Conservation (phyloP, 1,284 basidiomycete species). For the Moesziomyces globuligerus region DNA sequence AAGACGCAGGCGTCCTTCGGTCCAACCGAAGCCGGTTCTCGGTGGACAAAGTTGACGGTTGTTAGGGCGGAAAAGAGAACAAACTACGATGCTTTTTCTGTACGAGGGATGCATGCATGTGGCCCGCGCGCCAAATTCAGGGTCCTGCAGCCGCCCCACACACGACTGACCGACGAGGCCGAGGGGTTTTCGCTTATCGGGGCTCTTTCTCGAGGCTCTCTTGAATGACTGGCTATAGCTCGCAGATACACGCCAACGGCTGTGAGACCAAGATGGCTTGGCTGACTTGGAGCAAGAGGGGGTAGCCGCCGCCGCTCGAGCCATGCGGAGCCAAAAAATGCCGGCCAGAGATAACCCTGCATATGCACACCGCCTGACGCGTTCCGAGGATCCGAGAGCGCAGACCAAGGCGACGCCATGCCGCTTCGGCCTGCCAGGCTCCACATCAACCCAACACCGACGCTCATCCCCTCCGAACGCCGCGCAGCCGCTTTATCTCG, state of each 20-base stretch:
- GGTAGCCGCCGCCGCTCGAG: too few species aligned
- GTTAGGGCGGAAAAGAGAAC: too few species aligned
- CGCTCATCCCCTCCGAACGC: neutral
- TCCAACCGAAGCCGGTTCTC: neutral
- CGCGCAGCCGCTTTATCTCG: neutral
- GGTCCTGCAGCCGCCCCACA: too few species aligned
- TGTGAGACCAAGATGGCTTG: neutral
- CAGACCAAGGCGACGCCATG: too few species aligned
- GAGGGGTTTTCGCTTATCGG: too few species aligned
- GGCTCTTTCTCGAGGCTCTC: too few species aligned
- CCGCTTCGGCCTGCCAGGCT: constrained; percentile 5
- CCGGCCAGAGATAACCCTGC: constrained; percentile 11
- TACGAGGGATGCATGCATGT: neutral
- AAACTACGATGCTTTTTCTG: too few species aligned
- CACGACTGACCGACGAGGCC: too few species aligned
- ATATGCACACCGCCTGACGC: constrained; percentile 3
- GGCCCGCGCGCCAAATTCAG: neutral
- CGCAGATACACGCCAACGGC: too few species aligned
- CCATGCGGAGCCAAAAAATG: neutral
- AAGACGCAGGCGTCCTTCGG: neutral
- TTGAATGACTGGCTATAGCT: too few species aligned
- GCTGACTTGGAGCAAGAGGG: neutral
- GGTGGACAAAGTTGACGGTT: too few species aligned
- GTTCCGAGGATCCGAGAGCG: constrained; percentile 33
- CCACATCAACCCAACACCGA: constrained; percentile 22